Evolutionary conservation across 2,329 filamentous ascomycete genomes (phyloP).

Genomic region (Hypoxylon sp.): DNA sequence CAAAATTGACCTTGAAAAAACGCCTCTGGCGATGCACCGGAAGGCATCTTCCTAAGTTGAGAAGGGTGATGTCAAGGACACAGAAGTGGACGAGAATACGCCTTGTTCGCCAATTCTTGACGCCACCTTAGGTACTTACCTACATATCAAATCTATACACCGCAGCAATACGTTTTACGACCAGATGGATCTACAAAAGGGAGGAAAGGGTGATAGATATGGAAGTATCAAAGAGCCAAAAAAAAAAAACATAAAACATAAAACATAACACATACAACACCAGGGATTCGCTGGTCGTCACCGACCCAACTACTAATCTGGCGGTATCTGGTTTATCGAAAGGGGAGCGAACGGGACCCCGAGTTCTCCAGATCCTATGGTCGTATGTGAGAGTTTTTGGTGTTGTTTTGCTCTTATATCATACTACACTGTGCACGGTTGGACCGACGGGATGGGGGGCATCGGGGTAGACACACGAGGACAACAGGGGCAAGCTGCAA

Average conservation of each 20-base stretch:
- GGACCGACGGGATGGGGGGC: not conserved
- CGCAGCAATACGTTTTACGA: too few relatives aligned
- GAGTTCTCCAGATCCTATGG: not conserved
- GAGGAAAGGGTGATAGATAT: too few relatives aligned
- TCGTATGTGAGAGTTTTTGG: not conserved
- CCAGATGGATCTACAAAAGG: too few relatives aligned
- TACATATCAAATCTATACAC: too few relatives aligned
- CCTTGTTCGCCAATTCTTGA: too few relatives aligned
- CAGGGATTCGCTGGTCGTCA: too few relatives aligned
- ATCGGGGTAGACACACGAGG: not conserved
- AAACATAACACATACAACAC: too few relatives aligned
- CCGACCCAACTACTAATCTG: too few relatives aligned
- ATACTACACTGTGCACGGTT: not conserved
- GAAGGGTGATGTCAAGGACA: not conserved
- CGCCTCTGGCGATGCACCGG: slow-evolving; percentile 14
- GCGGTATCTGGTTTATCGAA: not conserved
- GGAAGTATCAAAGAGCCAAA: too few relatives aligned
- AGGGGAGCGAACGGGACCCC: slow-evolving; percentile 1
- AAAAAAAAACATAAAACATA: too few relatives aligned
- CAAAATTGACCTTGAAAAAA: slow-evolving; percentile 20
- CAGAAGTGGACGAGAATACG: not conserved
- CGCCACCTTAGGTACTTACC: too few relatives aligned
- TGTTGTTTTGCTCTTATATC: not conserved
- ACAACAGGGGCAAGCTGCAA: not conserved
- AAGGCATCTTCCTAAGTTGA: not conserved